Evolutionary conservation across 257 asterid genomes (phyloP).

Genomic region (Paulownia fortunei): DNA sequence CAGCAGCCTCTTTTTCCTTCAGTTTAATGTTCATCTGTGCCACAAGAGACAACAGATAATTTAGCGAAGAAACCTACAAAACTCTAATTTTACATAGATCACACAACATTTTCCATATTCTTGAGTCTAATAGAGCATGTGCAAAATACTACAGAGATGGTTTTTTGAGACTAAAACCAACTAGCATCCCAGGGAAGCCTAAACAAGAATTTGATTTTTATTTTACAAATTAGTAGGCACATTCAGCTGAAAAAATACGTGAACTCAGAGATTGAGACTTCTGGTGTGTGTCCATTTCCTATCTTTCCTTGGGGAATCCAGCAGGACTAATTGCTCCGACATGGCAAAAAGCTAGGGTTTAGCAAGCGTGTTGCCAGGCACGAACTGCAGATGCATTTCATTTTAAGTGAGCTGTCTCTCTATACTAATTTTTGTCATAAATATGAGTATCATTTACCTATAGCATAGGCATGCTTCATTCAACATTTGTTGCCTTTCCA

Average conservation of each 20-base stretch:
- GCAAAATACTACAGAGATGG: not conserved
- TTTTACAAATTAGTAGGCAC: not conserved
- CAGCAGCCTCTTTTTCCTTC: constrained; percentile 59
- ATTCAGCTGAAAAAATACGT: not conserved
- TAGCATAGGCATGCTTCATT: not conserved
- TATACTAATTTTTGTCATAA: not conserved
- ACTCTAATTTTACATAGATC: not conserved
- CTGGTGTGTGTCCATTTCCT: too few species aligned
- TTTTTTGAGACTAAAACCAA: not conserved
- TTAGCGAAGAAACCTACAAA: constrained; percentile 26
- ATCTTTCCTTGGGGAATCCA: too few species aligned
- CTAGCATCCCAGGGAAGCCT: not conserved
- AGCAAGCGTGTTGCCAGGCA: not conserved
- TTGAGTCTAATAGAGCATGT: constrained; percentile 1
- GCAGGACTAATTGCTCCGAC: too few species aligned
- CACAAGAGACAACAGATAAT: constrained; percentile 28
- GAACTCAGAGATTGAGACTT: not conserved
- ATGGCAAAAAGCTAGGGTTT: not conserved
- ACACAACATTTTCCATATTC: constrained; percentile 7
- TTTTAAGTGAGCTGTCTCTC: constrained; percentile 7
- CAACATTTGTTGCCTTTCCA: not conserved
- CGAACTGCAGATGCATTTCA: not conserved
- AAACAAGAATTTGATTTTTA: not conserved
- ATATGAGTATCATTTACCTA: not conserved
- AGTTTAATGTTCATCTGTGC: constrained; percentile 66